Conservation (phyloP, 371 early-diverging fungal species). For the Haplosporangium sp. region DNA sequence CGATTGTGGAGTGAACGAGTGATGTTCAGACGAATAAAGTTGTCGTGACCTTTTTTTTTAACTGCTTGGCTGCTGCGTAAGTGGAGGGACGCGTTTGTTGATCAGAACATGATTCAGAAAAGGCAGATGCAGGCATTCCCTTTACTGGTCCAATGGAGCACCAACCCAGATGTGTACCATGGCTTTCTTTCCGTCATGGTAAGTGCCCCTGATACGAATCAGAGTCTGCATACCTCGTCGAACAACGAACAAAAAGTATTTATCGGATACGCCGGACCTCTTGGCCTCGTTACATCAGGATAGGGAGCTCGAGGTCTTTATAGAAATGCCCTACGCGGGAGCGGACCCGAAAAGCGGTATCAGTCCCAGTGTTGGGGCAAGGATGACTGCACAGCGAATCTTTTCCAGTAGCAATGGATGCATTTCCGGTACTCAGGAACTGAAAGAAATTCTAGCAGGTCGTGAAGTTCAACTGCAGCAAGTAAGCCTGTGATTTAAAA, state of each 20-base stretch:
- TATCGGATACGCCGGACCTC: neutral
- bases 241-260: neutral
- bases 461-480: conserved; percentile 37
- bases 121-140: conserved; percentile 41
- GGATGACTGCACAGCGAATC: neutral
- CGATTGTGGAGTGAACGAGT: too few relatives aligned
- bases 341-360: neutral
- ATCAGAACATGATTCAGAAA: too few relatives aligned
- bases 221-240: neutral
- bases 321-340: conserved; percentile 13
- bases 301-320: conserved; percentile 39
- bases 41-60: too few relatives aligned
- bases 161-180: conserved; percentile 34
- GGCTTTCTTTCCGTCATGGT: conserved; percentile 53
- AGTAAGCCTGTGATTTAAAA: conserved; percentile 4
- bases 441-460: conserved; percentile 37
- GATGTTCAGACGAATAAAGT: too few relatives aligned
- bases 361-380: neutral
- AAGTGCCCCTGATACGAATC: neutral
- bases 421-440: conserved; percentile 36
- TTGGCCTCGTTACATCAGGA: conserved; percentile 12
- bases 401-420: conserved; percentile 13
- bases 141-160: conserved; percentile 43
- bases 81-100: too few relatives aligned
- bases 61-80: too few relatives aligned